Base-by-base conservation (phyloP, 331 rosid genomes). In the Acacia pycnantha region DNA sequence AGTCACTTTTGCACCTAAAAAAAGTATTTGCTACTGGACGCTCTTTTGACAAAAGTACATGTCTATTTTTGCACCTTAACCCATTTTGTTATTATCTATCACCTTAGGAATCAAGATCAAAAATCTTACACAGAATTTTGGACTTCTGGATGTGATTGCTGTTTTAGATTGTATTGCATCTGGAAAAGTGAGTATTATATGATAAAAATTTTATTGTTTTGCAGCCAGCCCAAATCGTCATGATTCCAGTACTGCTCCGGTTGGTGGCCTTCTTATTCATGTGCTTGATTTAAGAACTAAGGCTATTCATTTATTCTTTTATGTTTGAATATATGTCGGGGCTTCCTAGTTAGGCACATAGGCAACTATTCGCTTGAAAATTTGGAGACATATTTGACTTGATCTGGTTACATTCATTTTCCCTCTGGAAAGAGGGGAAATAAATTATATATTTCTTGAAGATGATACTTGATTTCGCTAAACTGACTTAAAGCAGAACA, bases 181-280 rank as follows among this genome's bases (percentile, higher is more conserved):
- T 22, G 61, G 48, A 62, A 67, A 79, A 29, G 27, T 31, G 4
- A 64, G 22, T 48, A 79, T 29, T 48, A 79, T 29, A 12, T n/a
- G 31, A 47, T 77, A 3, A 35, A 31, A 8, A 22, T 73, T 50
- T 26, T 53, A 35, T 59, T 68, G 71, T 79, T 87, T 84, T 87
- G 90, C 90, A 95, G 98, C 94, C 83, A 85, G 89, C 85, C 90
- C 89, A 77, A 87, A 85, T 80, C 87, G 86, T 80, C 93, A 82
- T 18, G 89, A 87, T 65, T 82, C 92, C 44, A 86, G 81, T 79
- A 86, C 86, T 80, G 84, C 91, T 72, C 88, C 89, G 93, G 98
- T 93, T 87, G n/a, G 88, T 68, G 79, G 72, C 86, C 82, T 84
- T 81, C 81, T 82, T 71, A 62, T 66, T 73, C 77, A 21, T 68